phyloP scores from a whole-genome alignment of 164 flowering plant genomes.

The Dillenia turbinata region DNA sequence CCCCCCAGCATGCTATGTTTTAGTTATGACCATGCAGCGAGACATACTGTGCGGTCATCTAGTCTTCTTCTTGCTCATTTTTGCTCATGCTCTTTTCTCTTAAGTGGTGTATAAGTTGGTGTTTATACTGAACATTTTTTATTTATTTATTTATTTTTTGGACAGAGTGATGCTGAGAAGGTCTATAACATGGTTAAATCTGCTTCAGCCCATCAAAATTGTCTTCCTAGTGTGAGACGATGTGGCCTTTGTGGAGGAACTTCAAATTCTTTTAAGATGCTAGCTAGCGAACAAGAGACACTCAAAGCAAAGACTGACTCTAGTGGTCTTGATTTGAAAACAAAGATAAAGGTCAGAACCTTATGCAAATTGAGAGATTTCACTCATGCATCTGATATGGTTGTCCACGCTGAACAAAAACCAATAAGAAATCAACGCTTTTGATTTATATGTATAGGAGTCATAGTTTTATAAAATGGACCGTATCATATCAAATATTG shows the following conservation, averaged over 20 bases:
- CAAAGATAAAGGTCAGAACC: constrained; percentile 38
- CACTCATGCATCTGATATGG: too few relatives aligned
- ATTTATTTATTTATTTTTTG: constrained; percentile 1
- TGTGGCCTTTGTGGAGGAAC: constrained; percentile 57
- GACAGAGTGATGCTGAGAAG: constrained; percentile 60
- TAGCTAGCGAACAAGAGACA: constrained; percentile 29
- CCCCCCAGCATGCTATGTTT: too few relatives aligned
- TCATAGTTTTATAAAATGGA: too few relatives aligned
- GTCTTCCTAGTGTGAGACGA: constrained; percentile 25
- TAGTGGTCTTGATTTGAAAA: constrained; percentile 19
- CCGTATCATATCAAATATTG: too few relatives aligned
- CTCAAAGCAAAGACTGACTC: constrained; percentile 18
- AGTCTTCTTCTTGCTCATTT: too few relatives aligned
- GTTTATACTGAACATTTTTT: constrained; percentile 1
- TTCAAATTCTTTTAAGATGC: constrained; percentile 42
- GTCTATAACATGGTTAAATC: constrained; percentile 37
- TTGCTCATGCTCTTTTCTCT: not conserved
- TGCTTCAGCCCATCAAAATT: constrained; percentile 18
- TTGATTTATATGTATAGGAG: too few relatives aligned
- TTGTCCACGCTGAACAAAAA: too few relatives aligned
- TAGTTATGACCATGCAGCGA: too few relatives aligned
- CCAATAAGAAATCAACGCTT: too few relatives aligned
- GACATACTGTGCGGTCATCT: too few relatives aligned
- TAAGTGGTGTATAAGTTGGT: not conserved
- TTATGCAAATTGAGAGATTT: not conserved